These are phyloP conservation scores for Cladosporium colombiae DNA, from an alignment of 2,329 filamentous ascomycete genomes.

Conservation along the genomic window DNA sequence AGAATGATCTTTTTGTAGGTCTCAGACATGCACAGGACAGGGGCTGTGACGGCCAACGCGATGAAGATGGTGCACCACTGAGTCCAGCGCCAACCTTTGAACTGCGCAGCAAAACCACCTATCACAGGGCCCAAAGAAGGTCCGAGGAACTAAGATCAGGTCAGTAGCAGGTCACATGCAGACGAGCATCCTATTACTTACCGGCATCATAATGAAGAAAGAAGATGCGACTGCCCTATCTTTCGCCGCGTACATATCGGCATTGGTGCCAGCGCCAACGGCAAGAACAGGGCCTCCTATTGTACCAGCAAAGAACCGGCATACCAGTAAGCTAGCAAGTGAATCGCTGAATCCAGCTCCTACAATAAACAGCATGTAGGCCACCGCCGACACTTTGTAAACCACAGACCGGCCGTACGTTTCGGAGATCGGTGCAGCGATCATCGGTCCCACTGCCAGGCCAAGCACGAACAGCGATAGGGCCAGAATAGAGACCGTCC, in stretches of 20 bases:
- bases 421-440: constrained; percentile 75
- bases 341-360: constrained; percentile 56
- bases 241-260: constrained; percentile 41
- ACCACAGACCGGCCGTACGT: constrained; percentile 69
- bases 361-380: constrained; percentile 57
- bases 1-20: constrained; percentile 58
- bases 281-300: constrained; percentile 41
- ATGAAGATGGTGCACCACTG: constrained; percentile 49
- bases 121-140: constrained; percentile 40
- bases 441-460: constrained; percentile 69
- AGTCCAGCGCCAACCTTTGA: constrained; percentile 46
- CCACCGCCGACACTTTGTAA: constrained; percentile 66
- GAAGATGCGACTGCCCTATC: constrained; percentile 38
- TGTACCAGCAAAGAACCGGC: constrained; percentile 54
- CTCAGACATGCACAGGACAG: constrained; percentile 51
- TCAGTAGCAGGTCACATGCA: background rate
- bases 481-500: constrained; percentile 59
- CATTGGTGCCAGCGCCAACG: constrained; percentile 45
- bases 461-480: constrained; percentile 61
- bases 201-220: constrained; percentile 43
- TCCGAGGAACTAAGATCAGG: constrained; percentile 12
- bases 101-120: constrained; percentile 46
- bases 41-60: constrained; percentile 39
- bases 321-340: constrained; percentile 68
- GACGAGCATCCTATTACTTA: background rate